phyloP scores from a whole-genome alignment of 1,284 basidiomycete species.

The Puccinia triticina region DNA sequence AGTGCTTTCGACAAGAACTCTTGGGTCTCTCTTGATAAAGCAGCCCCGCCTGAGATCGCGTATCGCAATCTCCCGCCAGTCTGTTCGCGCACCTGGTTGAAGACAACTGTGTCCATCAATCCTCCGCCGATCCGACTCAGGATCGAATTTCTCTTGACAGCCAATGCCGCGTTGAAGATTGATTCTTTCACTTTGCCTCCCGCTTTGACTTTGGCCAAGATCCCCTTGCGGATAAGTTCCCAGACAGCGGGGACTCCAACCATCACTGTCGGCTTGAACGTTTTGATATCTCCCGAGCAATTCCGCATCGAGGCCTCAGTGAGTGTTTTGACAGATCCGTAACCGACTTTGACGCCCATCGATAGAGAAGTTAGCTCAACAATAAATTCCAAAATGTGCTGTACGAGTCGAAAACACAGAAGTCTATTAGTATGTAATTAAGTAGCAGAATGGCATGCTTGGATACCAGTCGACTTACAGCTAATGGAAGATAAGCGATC shows the following conservation, averaged over 20 bases:
- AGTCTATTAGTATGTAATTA: neutral
- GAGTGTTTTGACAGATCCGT: constrained; percentile 92
- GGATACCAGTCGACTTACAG: constrained; percentile 54
- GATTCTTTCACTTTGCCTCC: constrained; percentile 72
- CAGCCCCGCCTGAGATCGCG: constrained; percentile 78
- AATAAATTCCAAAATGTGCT: constrained; percentile 52
- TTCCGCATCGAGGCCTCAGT: constrained; percentile 86
- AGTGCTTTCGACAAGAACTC: constrained; percentile 82
- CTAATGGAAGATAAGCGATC: constrained; percentile 50
- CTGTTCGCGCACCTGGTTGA: constrained; percentile 74
- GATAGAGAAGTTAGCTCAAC: constrained; percentile 54
- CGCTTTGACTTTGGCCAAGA: constrained; percentile 72
- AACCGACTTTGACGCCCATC: constrained; percentile 77
- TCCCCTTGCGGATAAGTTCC: constrained; percentile 82
- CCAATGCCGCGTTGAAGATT: constrained; percentile 73
- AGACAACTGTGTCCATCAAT: constrained; percentile 75
- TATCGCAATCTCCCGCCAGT: constrained; percentile 80
- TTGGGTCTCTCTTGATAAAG: constrained; percentile 81
- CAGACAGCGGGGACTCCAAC: constrained; percentile 80
- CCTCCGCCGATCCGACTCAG: constrained; percentile 67
- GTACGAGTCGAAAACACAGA: neutral
- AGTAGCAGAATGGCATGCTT: neutral
- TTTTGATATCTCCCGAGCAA: constrained; percentile 83
- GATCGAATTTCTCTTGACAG: constrained; percentile 69
- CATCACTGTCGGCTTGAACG: constrained; percentile 81